Conservation (phyloP, 2,329 filamentous ascomycete genomes). For the Achaetomium macrosporum region DNA sequence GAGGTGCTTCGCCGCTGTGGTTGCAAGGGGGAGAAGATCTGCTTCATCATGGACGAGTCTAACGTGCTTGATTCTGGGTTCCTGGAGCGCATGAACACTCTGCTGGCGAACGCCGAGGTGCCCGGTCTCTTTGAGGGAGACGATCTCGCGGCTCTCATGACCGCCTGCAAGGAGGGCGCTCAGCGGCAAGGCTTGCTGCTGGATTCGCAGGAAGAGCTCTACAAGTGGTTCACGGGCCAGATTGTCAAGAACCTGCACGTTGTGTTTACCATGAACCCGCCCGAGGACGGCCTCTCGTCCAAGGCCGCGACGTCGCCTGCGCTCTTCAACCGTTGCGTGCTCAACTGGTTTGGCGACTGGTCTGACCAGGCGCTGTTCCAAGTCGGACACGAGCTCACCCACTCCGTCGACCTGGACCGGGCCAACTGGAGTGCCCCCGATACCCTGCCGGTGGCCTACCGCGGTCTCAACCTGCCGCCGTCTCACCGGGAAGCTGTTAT, state of each 20-base stretch:
- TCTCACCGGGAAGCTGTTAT: conserved; percentile 87
- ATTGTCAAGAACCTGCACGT: conserved; percentile 99
- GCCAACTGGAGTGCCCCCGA: conserved; percentile 81
- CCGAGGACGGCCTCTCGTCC: conserved; percentile 86
- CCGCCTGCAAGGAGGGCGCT: conserved; percentile 95
- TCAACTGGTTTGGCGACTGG: conserved; percentile 99
- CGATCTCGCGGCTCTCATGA: conserved; percentile 97
- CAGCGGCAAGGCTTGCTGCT: conserved; percentile 91
- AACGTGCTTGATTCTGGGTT: conserved; percentile 99
- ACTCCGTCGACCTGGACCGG: conserved; percentile 91
- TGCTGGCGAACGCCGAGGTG: conserved; percentile 98
- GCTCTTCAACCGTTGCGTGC: conserved; percentile 97
- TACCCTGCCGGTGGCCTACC: conserved; percentile 87
- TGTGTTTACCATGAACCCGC: conserved; percentile 99
- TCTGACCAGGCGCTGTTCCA: conserved; percentile 98
- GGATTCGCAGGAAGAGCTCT: conserved; percentile 97
- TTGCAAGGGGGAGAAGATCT: conserved; percentile 98
- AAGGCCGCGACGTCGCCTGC: conserved; percentile 97
- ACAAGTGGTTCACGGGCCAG: conserved; percentile 99
- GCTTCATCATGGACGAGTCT: conserved; percentile 99
- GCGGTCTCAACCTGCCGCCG: conserved; percentile 75
- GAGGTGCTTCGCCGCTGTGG: conserved; percentile 90
- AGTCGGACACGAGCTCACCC: conserved; percentile 89
- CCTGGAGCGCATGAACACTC: conserved; percentile 97
- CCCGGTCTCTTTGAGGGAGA: conserved; percentile 99